Evolutionary conservation across 2,329 filamentous ascomycete species (phyloP), one percentile per base, ranked within the genome.

Genomic region (Penicillium aurantiogriseum): DNA sequence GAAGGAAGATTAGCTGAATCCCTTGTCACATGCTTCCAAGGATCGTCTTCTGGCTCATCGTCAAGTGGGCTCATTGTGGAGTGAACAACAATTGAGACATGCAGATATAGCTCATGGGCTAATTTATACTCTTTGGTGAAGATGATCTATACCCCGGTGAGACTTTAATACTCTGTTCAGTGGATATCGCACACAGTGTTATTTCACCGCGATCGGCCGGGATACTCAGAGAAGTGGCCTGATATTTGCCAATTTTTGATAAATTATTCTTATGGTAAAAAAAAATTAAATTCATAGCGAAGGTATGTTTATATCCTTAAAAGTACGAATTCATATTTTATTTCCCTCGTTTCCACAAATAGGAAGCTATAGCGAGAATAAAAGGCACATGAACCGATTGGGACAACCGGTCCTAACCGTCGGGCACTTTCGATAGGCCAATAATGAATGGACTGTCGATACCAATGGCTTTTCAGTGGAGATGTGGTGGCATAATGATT

Each of bases 331-430:
- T 35, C 5, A 17, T 2, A 47, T 11, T 35, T 35, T 35, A 25
- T n/a, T 36, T 47, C 45, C 9, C 31, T 36, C 31, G 23, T 35
- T 15, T 35, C 15, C 45, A 17, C 29, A 47, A 47, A 35, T 47
- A 47, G 31, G 45, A 47, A 47, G 31, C 3, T 36, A 25, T 35
- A 35, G 31, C 45, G 45, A 47, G 21, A 47, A 35, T 23, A 33
- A 25, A 35, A 17, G 15, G 21, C 5, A 19, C 38, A 23, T 21
- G 38, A 43, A 23, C 23, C 19, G 36, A 43, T 51, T 51, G 15
- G 48, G 46, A 13, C n/a, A 51, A 35, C 33, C 33, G 59, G 61
- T 49, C 49, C 19, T 43, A 54, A 27, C 59, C 51, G 60, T 59
- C 59, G 42, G 46, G 31, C 23, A 46, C 39, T 40, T 50, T 40